Percentiles rank a stretch among this genome's conserved stretches.
Evolutionary conservation across 495 filamentous ascomycete species (phyloP).

Genomic region (Hypoxylon lienhwacheense): DNA sequence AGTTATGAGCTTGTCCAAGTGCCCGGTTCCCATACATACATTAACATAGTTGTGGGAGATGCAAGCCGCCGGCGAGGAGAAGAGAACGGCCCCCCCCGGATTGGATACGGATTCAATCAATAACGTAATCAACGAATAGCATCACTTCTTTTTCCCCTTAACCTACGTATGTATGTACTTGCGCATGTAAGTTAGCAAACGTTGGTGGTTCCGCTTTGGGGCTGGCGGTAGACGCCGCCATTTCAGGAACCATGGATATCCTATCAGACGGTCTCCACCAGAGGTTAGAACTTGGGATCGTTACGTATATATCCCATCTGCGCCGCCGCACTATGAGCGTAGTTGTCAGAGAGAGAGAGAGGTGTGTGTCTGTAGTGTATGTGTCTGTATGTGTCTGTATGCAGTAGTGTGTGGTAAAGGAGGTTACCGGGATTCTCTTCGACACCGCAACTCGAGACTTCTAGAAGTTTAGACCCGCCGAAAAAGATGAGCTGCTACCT

Average conservation of each 20-base stretch:
- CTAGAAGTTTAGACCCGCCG: conserved; percentile 20
- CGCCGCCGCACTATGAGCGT: background rate
- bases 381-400: background rate
- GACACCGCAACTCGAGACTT: conserved; percentile 32
- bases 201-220: conserved; percentile 23
- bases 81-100: too few species aligned
- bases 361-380: background rate
- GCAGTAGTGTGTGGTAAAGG: background rate
- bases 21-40: too few species aligned
- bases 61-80: background rate
- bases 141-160: too few species aligned
- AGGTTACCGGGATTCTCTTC: conserved; percentile 4
- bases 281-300: background rate
- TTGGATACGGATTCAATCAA: conserved; percentile 17
- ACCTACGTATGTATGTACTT: too few species aligned
- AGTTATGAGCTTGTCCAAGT: conserved; percentile 5
- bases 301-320: background rate
- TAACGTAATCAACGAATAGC: too few species aligned
- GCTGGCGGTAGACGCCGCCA: conserved; percentile 29
- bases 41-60: conserved; percentile 14
- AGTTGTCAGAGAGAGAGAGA: background rate
- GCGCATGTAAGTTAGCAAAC: too few species aligned
- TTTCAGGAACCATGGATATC: conserved; percentile 24
- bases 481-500: too few species aligned
- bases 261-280: conserved; percentile 27